Evolutionary conservation across 495 filamentous ascomycete species (phyloP).

Genomic region (Daldinia decipiens): DNA sequence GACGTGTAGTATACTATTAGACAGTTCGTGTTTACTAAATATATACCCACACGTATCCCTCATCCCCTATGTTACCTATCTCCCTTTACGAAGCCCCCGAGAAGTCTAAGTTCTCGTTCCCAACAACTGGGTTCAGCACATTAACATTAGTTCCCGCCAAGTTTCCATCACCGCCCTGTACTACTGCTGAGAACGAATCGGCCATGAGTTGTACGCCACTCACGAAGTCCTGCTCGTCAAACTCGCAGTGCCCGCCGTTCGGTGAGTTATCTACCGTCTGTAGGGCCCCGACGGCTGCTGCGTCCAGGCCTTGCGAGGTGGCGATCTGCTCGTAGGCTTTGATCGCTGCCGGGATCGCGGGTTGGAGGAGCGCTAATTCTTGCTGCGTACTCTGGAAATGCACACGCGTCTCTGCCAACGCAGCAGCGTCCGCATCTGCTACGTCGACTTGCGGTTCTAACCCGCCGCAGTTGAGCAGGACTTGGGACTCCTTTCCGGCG

Average conservation of each 20-base stretch:
- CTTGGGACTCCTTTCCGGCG: constrained; percentile 47
- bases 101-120: constrained; percentile 56
- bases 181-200: constrained; percentile 55
- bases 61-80: neutral
- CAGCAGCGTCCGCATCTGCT: constrained; percentile 44
- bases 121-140: constrained; percentile 56
- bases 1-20: neutral
- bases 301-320: constrained; percentile 48
- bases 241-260: constrained; percentile 61
- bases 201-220: constrained; percentile 61
- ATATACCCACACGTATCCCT: constrained; percentile 3
- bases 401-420: constrained; percentile 51
- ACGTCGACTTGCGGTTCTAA: constrained; percentile 59
- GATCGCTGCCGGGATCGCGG: constrained; percentile 57
- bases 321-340: constrained; percentile 58
- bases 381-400: constrained; percentile 63
- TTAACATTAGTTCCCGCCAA: constrained; percentile 56
- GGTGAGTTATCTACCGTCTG: constrained; percentile 63
- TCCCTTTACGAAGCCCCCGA: constrained; percentile 36
- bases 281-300: constrained; percentile 51
- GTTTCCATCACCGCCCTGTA: constrained; percentile 56
- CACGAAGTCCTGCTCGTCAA: constrained; percentile 60
- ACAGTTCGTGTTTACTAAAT: neutral
- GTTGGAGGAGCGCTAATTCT: constrained; percentile 57
- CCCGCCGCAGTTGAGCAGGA: constrained; percentile 61